Percentiles rank a stretch among this genome's conserved stretches.
Evolutionary conservation across 805 yeast genomes (phyloP).

Genomic region (Myxozyma geophila): DNA sequence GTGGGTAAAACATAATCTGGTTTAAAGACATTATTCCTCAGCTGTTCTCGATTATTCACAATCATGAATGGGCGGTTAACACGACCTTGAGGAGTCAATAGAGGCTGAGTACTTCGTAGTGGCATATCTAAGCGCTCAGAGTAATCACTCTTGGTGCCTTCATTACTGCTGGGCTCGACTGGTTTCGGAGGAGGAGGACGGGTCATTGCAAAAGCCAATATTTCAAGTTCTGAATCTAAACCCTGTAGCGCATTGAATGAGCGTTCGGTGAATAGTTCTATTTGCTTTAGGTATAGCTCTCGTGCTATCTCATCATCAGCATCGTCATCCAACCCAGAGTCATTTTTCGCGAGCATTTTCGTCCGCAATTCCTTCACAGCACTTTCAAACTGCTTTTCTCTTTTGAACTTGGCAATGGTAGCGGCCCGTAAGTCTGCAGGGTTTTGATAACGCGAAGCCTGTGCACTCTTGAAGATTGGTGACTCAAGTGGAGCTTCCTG

Average conservation of each 20-base stretch:
- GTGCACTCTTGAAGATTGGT: constrained; percentile 21
- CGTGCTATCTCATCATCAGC: constrained; percentile 62
- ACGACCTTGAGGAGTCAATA: constrained; percentile 73
- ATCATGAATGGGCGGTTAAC: constrained; percentile 84
- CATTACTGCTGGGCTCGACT: constrained; percentile 30
- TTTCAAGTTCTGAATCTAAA: constrained; percentile 65
- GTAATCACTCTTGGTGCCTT: constrained; percentile 50
- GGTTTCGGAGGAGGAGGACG: constrained; percentile 31
- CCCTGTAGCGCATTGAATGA: constrained; percentile 63
- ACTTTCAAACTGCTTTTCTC: constrained; percentile 58
- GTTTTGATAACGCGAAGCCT: constrained; percentile 31
- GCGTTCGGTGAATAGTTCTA: constrained; percentile 57
- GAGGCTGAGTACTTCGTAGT: constrained; percentile 43
- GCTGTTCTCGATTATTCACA: constrained; percentile 56
- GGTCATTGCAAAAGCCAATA: constrained; percentile 51
- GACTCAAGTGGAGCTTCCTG: constrained; percentile 22
- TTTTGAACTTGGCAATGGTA: constrained; percentile 70
- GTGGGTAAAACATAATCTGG: constrained; percentile 94
- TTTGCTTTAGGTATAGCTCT: constrained; percentile 58
- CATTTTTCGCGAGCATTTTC: not conserved
- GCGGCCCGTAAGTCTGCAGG: constrained; percentile 62
- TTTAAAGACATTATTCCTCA: constrained; percentile 73
- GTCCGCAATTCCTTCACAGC: constrained; percentile 50
- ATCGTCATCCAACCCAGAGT: constrained; percentile 30
- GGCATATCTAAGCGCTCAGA: constrained; percentile 66